Evolutionary conservation across 2,329 filamentous ascomycete species (phyloP), one percentile per base, ranked within the genome.

Genomic region (Arachnomyces sp.): DNA sequence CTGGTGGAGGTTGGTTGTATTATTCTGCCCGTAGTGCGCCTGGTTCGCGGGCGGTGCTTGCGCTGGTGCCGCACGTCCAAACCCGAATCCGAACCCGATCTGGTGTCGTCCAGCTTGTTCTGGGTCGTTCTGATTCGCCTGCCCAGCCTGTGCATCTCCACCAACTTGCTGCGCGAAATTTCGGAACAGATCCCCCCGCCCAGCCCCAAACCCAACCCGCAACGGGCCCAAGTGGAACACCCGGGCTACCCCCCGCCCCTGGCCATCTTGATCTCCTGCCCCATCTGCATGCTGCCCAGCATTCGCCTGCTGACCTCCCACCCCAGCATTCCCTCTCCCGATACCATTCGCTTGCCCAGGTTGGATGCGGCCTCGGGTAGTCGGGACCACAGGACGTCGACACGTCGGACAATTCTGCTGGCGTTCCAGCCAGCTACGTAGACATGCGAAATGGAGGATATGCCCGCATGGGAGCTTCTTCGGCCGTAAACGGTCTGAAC

Each of bases 331-430:
- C 12, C 30, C 20, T 28, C 48, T 43, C 9, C 50, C 62, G 46
- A 50, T 49, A 45, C 57, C 51, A 18, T 17, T 52, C 13, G 35
- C 49, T 14, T 43, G 51, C n/a, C 41, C 54, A 16, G 44, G 57
- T 63, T 66, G 41, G 55, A 45, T 53, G 36, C 45, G 53, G 37
- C 49, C 52, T 54, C 34, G 57, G 43, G 31, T 57, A 46, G 46
- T 65, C 2, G 74, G 73, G 29, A 87, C 68, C 12, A 94, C 92
- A 12, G 90, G 81, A 37, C 84, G 77, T 51, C 92, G 79, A 60
- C 92, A 98, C 2, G 88, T 98, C 5, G 92, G 92, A 59, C 92
- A 98, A 28, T 94, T 89, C 65, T 98, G 92, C 61, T 98, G 92
- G 48, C 92, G 76, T 68, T 98, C 92, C 18, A 98, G 74, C 92